These are phyloP conservation scores for Amphirosellinia nigrospora DNA, from an alignment of 495 filamentous ascomycete species.

Conservation along the genomic window DNA sequence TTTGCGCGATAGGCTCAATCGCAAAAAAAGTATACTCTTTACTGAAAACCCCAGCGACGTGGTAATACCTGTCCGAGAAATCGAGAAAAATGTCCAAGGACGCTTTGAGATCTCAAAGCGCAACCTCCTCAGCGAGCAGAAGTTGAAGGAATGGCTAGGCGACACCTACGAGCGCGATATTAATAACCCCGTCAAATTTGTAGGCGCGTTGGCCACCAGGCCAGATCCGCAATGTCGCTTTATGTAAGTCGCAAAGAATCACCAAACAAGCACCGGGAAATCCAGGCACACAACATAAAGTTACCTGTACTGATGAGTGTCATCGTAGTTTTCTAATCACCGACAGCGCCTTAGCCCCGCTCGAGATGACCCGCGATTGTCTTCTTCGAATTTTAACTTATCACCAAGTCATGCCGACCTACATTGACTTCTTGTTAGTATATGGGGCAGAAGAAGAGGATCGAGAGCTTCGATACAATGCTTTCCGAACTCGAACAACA, in stretches of 20 bases:
- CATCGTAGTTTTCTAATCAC: constrained; percentile 34
- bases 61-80: constrained; percentile 13
- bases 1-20: constrained; percentile 11
- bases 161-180: constrained; percentile 15
- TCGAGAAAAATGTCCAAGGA: constrained; percentile 2
- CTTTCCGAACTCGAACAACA: constrained; percentile 33
- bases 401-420: constrained; percentile 51
- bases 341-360: constrained; percentile 29
- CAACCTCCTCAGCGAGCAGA: constrained; percentile 30
- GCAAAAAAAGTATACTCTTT: constrained; percentile 12
- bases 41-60: constrained; percentile 5
- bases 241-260: constrained; percentile 29
- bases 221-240: constrained; percentile 42
- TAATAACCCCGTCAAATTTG: constrained; percentile 16
- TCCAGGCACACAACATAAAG: not conserved
- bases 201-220: constrained; percentile 29
- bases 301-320: not conserved
- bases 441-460: constrained; percentile 40
- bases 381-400: constrained; percentile 44
- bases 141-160: constrained; percentile 31
- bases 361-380: constrained; percentile 39
- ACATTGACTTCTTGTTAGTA: constrained; percentile 48
- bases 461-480: constrained; percentile 29
- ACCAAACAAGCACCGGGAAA: not conserved
- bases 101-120: constrained; percentile 24